Evolutionary conservation across 2,329 filamentous ascomycete species (phyloP), one percentile per base, ranked within the genome.

Genomic region (Colletotrichum sp.): DNA sequence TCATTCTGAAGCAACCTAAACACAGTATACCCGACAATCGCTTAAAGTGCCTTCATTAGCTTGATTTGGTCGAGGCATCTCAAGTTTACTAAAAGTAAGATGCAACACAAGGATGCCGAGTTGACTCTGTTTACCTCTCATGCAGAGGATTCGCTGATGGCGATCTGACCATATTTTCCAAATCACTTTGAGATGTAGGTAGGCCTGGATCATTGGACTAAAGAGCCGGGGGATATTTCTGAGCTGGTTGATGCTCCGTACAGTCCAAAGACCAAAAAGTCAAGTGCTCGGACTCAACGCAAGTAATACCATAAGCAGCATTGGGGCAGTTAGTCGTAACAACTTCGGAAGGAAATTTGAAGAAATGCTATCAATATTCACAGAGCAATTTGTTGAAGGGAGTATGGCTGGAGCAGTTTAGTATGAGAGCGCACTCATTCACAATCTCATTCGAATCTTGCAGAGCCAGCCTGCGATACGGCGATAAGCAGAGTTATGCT

Each of bases 351-450:
- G 4, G 3, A 6, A 13, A 48, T 6, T 0, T 48, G 18, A 48
- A 3, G 10, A 21, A 21, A 21, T 2, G 9, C 9, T 12, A 7
- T 4, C 0, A 12, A 13, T 21, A 1, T 7, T 48, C 9, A 48
- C 6, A 13, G 43, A 21, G 6, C 3, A 52, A 13, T 2, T 52
- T 5, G n/a, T 13, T 52, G n/a, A 21, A 52, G 10, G 43, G 8
- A 13, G 4, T 52, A 13, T 13, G n/a, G 6, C 10, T 52, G 6
- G n/a, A 21, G 43, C n/a, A 52, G 4, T 21, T 21, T 21, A 52
- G n/a, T 6, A 52, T 21, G 10, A 52, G n/a, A 52, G 12, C n/a
- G 6, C n/a, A 21, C 43, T 7, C n/a, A 52, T 21, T 52, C n/a
- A 3, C n/a, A 21, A 21, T 21, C n/a, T 21, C n/a, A 13, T 52